phyloP scores from a whole-genome alignment of 2,329 filamentous ascomycete species.

The Trichoderma hamatum region DNA sequence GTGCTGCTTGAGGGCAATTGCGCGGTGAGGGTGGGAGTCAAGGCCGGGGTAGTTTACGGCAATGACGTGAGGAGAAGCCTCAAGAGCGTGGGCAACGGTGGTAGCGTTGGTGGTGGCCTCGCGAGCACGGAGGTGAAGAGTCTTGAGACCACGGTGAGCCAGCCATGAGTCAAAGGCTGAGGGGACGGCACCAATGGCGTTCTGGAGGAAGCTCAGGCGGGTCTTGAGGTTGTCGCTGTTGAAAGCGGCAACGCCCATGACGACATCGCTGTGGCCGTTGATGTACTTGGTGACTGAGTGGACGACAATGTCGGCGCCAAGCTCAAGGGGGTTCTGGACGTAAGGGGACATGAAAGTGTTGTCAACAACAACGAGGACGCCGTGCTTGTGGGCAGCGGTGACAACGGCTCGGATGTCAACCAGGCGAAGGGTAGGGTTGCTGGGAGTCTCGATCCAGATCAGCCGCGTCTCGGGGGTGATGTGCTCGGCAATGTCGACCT shows the following conservation, averaged over 20 bases:
- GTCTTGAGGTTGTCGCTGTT: slow-evolving; percentile 80
- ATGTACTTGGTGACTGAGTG: slow-evolving; percentile 99
- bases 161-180: slow-evolving; percentile 98
- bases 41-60: slow-evolving; percentile 95
- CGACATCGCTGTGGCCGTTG: slow-evolving; percentile 94
- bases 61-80: slow-evolving; percentile 78
- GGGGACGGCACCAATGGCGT: slow-evolving; percentile 93
- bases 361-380: slow-evolving; percentile 95
- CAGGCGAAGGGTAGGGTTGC: slow-evolving; percentile 89
- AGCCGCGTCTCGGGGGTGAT: slow-evolving; percentile 89
- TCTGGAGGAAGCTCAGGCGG: slow-evolving; percentile 87
- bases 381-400: slow-evolving; percentile 79
- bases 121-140: slow-evolving; percentile 86
- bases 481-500: slow-evolving; percentile 80
- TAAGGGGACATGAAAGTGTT: slow-evolving; percentile 98
- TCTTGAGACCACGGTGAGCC: slow-evolving; percentile 95
- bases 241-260: slow-evolving; percentile 97
- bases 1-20: slow-evolving; percentile 87
- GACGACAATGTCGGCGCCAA: slow-evolving; percentile 94
- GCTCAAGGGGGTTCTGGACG: slow-evolving; percentile 92
- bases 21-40: slow-evolving; percentile 81
- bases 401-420: slow-evolving; percentile 91
- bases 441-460: slow-evolving; percentile 93
- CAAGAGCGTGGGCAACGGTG: slow-evolving; percentile 73
- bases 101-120: slow-evolving; percentile 84